Evolutionary conservation across 2,329 filamentous ascomycete species (phyloP).

Genomic region (Ophiostoma quercus): DNA sequence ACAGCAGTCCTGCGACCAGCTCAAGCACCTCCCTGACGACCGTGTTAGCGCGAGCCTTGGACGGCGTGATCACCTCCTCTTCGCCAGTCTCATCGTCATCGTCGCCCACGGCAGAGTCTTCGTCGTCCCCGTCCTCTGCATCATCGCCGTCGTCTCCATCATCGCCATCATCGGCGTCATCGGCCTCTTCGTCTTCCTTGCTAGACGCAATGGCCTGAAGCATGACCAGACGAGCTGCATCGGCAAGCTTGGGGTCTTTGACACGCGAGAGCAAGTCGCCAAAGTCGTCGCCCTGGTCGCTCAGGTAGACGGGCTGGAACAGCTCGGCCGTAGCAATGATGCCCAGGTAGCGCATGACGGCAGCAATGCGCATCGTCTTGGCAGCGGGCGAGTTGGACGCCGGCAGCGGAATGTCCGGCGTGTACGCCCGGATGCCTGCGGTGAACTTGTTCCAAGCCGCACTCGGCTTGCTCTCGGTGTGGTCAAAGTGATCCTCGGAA

Average conservation of each 20-base stretch:
- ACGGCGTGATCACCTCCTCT: neutral
- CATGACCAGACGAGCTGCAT: constrained; percentile 6
- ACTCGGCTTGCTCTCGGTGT: neutral
- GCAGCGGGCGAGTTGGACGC: constrained; percentile 13
- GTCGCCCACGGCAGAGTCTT: neutral
- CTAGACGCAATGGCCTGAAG: neutral
- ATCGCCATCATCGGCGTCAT: neutral
- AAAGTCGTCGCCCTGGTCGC: neutral
- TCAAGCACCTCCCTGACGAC: neutral
- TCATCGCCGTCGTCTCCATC: neutral
- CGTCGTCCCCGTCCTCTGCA: neutral
- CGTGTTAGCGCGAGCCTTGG: neutral
- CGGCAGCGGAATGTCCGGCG: constrained; percentile 8
- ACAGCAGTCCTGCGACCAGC: neutral
- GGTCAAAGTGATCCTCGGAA: neutral
- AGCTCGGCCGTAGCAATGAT: neutral
- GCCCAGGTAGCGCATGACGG: constrained; percentile 13
- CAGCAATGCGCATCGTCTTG: constrained; percentile 20
- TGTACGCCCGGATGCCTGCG: neutral
- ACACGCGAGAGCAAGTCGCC: neutral
- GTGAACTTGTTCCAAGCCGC: neutral
- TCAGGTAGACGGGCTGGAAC: constrained; percentile 20
- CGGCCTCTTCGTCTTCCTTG: neutral
- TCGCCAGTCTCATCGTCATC: neutral
- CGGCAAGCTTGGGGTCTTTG: neutral